Evolutionary conservation across 164 flowering plant species (phyloP).

Genomic region (Echeveria elegans): DNA sequence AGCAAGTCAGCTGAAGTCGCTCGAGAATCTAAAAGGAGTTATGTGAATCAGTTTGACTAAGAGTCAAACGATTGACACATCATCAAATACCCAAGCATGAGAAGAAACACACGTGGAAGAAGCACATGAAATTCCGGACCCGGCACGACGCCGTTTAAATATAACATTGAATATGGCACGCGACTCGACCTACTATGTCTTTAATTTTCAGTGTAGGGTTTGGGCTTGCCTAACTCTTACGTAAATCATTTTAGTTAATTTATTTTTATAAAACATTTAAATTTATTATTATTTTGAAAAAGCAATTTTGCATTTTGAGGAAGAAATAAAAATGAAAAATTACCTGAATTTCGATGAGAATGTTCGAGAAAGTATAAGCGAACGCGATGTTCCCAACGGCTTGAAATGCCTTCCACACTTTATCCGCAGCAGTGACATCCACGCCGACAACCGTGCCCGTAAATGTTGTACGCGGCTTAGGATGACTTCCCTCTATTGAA

Average conservation of each 20-base stretch:
- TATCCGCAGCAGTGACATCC: constrained; percentile 24
- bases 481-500: constrained; percentile 21
- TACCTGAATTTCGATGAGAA: constrained; percentile 60
- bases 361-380: constrained; percentile 35
- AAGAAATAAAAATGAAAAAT: no score
- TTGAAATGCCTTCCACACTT: constrained; percentile 34
- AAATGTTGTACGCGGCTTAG: constrained; percentile 19
- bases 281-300: no score
- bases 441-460: constrained; percentile 30
- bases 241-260: not conserved
- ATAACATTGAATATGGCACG: not conserved
- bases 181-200: not conserved
- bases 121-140: not conserved
- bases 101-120: not conserved
- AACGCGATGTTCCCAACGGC: constrained; percentile 53
- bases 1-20: not conserved
- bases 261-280: not conserved
- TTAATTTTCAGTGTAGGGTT: not conserved
- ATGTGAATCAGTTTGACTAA: not conserved
- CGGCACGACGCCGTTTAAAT: not conserved
- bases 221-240: not conserved
- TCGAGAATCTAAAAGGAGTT: not conserved
- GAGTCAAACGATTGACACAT: not conserved
- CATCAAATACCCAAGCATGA: not conserved
- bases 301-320: no score